Conservation (phyloP, 2,329 filamentous ascomycete species). For the Penicillium sp. region DNA sequence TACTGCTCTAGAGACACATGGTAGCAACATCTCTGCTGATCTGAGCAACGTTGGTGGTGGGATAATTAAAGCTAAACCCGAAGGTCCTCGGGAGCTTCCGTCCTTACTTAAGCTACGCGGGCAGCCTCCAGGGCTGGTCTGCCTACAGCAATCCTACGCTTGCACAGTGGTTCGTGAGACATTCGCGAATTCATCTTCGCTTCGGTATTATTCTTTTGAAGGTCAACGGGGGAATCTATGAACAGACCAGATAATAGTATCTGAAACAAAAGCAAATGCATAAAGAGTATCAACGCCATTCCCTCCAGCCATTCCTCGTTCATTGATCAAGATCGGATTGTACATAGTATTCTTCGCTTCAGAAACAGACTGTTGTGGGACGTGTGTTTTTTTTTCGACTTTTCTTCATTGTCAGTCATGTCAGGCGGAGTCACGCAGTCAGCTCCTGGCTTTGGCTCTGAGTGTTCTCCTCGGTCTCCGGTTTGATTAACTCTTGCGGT, state of each 20-base stretch:
- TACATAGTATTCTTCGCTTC: slow-evolving; percentile 18
- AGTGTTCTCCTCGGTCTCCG: slow-evolving; percentile 37
- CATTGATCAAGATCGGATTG: slow-evolving; percentile 19
- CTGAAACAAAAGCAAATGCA: slow-evolving; percentile 18
- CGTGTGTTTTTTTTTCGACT: background rate
- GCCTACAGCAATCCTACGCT: background rate
- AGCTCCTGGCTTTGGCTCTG: slow-evolving; percentile 27
- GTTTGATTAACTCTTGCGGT: slow-evolving; percentile 64
- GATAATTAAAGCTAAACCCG: background rate
- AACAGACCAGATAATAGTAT: slow-evolving; percentile 13
- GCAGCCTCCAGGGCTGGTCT: background rate
- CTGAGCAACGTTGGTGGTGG: background rate
- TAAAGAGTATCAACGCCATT: slow-evolving; percentile 22
- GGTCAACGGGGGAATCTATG: slow-evolving; percentile 20
- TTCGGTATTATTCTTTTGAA: slow-evolving; percentile 12
- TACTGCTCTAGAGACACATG: slow-evolving; percentile 18
- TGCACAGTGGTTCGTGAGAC: background rate
- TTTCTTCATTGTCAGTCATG: slow-evolving; percentile 11
- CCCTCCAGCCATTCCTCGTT: slow-evolving; percentile 18
- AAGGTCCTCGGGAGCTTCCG: slow-evolving; percentile 1
- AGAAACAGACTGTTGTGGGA: slow-evolving; percentile 1
- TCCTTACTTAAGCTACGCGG: slow-evolving; percentile 5
- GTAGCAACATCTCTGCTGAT: slow-evolving; percentile 22
- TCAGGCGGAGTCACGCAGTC: slow-evolving; percentile 26
- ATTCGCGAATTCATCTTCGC: slow-evolving; percentile 5